Percentiles rank a stretch among this genome's conserved stretches.
Conservation (phyloP, 2,329 filamentous ascomycete genomes). For the Passalora sequoiae region DNA sequence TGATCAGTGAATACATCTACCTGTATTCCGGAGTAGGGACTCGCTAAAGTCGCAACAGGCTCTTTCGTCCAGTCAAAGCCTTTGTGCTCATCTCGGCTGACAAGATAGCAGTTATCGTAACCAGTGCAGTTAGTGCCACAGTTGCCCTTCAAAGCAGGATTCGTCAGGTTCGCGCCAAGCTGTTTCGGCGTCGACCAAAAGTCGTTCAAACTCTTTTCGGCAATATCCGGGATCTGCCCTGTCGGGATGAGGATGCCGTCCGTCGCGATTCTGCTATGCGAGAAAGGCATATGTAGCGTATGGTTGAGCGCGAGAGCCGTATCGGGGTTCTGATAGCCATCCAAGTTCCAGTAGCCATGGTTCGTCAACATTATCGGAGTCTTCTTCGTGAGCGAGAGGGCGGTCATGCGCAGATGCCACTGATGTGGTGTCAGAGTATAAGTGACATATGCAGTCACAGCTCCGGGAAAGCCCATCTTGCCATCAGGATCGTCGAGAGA, state of each 20-base stretch:
- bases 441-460: constrained; percentile 62
- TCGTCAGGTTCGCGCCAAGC: constrained; percentile 63
- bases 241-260: constrained; percentile 52
- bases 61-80: constrained; percentile 60
- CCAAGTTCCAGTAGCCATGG: constrained; percentile 75
- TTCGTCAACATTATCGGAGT: constrained; percentile 77
- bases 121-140: constrained; percentile 79
- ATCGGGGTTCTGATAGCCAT: constrained; percentile 69
- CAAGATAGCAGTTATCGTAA: constrained; percentile 71
- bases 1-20: constrained; percentile 79
- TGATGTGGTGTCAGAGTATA: constrained; percentile 62
- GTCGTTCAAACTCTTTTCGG: constrained; percentile 64
- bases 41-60: constrained; percentile 62
- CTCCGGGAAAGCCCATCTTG: constrained; percentile 70
- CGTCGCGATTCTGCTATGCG: constrained; percentile 61
- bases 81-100: constrained; percentile 56
- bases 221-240: constrained; percentile 62
- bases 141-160: constrained; percentile 61
- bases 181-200: constrained; percentile 80
- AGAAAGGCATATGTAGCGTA: constrained; percentile 66
- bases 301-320: constrained; percentile 63
- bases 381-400: constrained; percentile 64
- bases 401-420: constrained; percentile 70
- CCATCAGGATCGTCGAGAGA: constrained; percentile 66
- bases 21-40: constrained; percentile 74